Conservation (phyloP, 2,329 filamentous ascomycete genomes). For the Cercospora citrullina region DNA sequence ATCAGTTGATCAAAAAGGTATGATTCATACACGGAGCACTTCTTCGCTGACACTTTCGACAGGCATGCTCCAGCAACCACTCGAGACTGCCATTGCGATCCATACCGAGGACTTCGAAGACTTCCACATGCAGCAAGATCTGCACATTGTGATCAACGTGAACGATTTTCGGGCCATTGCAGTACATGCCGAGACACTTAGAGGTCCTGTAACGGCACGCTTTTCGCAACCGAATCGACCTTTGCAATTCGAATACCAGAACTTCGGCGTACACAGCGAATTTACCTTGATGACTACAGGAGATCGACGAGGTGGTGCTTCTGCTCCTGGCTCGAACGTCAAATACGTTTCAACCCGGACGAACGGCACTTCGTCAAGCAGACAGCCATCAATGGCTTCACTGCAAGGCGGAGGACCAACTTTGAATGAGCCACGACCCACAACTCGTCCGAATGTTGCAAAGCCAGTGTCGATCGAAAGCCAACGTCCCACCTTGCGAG, state of each 20-base stretch:
- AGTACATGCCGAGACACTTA: constrained; percentile 69
- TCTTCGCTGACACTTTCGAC: constrained; percentile 18
- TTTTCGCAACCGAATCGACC: constrained; percentile 72
- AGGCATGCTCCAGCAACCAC: constrained; percentile 76
- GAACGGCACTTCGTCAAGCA: constrained; percentile 26
- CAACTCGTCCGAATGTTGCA: constrained; percentile 38
- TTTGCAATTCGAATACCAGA: constrained; percentile 69
- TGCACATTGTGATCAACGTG: constrained; percentile 78
- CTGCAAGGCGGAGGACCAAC: constrained; percentile 19
- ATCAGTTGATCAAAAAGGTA: constrained; percentile 66
- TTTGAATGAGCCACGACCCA: constrained; percentile 46
- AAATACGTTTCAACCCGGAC: constrained; percentile 42
- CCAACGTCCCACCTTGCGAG: constrained; percentile 32
- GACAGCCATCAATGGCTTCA: constrained; percentile 30
- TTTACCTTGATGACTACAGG: constrained; percentile 83
- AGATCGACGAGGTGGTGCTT: constrained; percentile 52
- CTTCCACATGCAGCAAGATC: constrained; percentile 70
- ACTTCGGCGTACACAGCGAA: constrained; percentile 68
- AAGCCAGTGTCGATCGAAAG: constrained; percentile 36
- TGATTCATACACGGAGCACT: constrained; percentile 10
- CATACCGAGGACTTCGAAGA: constrained; percentile 75
- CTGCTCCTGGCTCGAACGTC: constrained; percentile 33
- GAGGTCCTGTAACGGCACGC: constrained; percentile 64
- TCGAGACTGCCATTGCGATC: constrained; percentile 76
- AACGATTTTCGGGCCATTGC: constrained; percentile 81